Base-by-base conservation (phyloP, 768 basidiomycete species). In the Cystofilobasidium macerans region DNA sequence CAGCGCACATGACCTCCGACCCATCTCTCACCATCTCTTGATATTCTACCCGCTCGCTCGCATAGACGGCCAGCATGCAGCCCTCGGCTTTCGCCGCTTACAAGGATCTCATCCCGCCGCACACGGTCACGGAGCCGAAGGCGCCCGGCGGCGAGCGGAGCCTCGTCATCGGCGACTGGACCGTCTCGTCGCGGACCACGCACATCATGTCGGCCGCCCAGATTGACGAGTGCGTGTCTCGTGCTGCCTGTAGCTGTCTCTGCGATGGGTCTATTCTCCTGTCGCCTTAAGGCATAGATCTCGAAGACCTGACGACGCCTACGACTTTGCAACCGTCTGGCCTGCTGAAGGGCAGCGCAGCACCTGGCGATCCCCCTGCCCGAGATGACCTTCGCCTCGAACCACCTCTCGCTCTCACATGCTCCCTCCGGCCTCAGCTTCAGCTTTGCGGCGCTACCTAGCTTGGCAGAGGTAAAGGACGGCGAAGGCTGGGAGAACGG, bases 381-480 rank as follows among this genome's bases (percentile, higher is more conserved):
- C 2, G 95, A 99, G 75, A 98, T 98, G 90, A 91, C 88, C 0
- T 98, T 97, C 72, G 92, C 91, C 7, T 83, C 82, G 75, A 98
- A 98, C 76, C 74, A 74, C 20, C 80, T 99, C 12, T 77, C 79
- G 4, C 76, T 98, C 30, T 79, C 80, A 36, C 89, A 97, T 71
- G 77, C 73, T 30, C 76, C 82, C 0, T 83, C 82, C 11, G 83
- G 83, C 14, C 86, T 86, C 81, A 77, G 75, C 59, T 83, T 87
- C 64, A 72, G 78, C 0, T 92, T 95, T 74, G 80, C 82, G 26
- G 80, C 87, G 0, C 77, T 82, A 43, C 80, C 82, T 14, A 89
- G 91, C 1, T 77, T 99, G 54, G 77, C 77, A 48, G 78, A 72
- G 1, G 94, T 98, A 9, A 73, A 71, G 1, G 71, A 70, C 0